Conservation (phyloP, 768 basidiomycete genomes). For the Amanita pseudoporphyria region DNA sequence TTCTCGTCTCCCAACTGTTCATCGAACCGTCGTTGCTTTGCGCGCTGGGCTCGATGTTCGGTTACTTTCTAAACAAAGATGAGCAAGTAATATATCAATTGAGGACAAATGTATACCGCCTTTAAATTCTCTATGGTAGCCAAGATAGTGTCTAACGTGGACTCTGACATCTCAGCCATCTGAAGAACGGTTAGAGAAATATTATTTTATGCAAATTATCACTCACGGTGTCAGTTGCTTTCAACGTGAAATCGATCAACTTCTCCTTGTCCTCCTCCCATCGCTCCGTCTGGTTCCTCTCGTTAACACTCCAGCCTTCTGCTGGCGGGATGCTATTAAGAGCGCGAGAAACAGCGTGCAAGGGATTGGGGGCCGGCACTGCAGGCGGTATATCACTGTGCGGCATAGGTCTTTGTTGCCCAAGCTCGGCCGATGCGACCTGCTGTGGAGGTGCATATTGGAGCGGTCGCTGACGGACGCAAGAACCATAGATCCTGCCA, state of each 20-base stretch:
- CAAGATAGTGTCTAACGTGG: constrained; percentile 53
- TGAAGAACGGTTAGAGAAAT: constrained; percentile 14
- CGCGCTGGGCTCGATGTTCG: constrained; percentile 42
- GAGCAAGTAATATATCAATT: constrained; percentile 17
- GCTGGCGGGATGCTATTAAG: constrained; percentile 20
- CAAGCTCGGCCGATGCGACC: constrained; percentile 1
- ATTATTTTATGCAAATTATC: background rate
- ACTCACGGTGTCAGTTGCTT: constrained; percentile 43
- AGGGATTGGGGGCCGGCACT: constrained; percentile 7
- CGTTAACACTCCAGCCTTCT: constrained; percentile 11
- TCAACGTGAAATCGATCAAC: constrained; percentile 32
- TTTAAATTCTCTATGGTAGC: constrained; percentile 49
- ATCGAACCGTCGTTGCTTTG: constrained; percentile 29
- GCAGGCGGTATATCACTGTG: constrained; percentile 6
- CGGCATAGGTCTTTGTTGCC: background rate
- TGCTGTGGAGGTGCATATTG: background rate
- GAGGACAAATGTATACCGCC: constrained; percentile 28
- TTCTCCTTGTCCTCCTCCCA: constrained; percentile 42
- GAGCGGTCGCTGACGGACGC: constrained; percentile 15
- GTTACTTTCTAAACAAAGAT: constrained; percentile 33
- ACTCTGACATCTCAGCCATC: constrained; percentile 60
- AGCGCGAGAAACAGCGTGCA: constrained; percentile 13
- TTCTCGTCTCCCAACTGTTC: constrained; percentile 15
- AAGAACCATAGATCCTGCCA: constrained; percentile 21
- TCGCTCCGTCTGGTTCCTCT: constrained; percentile 18